phyloP scores from a whole-genome alignment of 2,329 filamentous ascomycete species.

The Chlorencoelia australis region DNA sequence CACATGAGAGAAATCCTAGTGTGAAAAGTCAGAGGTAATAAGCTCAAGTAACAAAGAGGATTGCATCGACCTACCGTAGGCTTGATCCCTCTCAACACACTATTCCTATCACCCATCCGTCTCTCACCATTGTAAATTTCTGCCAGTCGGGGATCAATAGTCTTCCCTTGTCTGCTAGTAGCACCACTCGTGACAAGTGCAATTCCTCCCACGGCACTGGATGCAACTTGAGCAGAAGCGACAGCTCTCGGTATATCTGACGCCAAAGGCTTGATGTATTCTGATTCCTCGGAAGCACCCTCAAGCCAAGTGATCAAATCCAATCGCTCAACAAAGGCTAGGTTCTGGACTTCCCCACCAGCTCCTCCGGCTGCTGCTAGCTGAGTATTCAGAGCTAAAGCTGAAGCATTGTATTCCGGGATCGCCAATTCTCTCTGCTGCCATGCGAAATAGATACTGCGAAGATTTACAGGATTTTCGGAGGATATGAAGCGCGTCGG shows the following conservation, averaged over 20 bases:
- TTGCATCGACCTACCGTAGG: slow-evolving; percentile 68
- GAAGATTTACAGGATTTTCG: slow-evolving; percentile 66
- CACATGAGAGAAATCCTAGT: slow-evolving; percentile 84
- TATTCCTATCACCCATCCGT: slow-evolving; percentile 87
- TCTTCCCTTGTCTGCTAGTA: slow-evolving; percentile 50
- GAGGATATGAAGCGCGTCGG: slow-evolving; percentile 83
- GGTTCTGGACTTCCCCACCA: slow-evolving; percentile 66
- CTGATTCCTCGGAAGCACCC: slow-evolving; percentile 79
- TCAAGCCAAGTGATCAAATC: slow-evolving; percentile 92
- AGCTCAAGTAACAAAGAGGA: no score
- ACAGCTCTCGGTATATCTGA: slow-evolving; percentile 41
- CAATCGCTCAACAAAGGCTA: slow-evolving; percentile 83
- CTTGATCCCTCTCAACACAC: slow-evolving; percentile 75
- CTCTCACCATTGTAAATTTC: slow-evolving; percentile 90
- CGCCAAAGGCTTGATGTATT: slow-evolving; percentile 80
- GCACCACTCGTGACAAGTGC: slow-evolving; percentile 31
- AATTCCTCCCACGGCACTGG: slow-evolving; percentile 32
- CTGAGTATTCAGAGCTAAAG: slow-evolving; percentile 70
- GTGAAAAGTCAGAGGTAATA: not conserved
- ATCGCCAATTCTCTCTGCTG: slow-evolving; percentile 83
- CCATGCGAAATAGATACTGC: slow-evolving; percentile 95
- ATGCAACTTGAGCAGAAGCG: slow-evolving; percentile 38
- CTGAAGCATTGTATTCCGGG: slow-evolving; percentile 81
- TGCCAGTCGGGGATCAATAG: slow-evolving; percentile 68
- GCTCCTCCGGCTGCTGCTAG: slow-evolving; percentile 44